Base-by-base conservation (phyloP, 2,329 filamentous ascomycete species). In the Colletotrichum destructivum region DNA sequence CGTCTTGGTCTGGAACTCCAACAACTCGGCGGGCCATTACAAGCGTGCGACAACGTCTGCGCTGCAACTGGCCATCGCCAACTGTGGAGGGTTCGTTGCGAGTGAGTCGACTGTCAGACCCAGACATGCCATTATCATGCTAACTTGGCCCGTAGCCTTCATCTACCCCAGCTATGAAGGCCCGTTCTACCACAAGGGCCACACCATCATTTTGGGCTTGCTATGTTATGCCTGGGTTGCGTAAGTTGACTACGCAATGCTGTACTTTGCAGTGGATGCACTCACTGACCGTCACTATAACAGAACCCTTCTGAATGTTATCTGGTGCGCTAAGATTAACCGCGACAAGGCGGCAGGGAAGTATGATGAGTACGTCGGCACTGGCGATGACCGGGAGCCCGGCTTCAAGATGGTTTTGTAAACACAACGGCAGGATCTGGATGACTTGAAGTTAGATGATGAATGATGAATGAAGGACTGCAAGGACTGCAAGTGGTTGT, bases 11-110 rank as follows among this genome's bases (percentile, higher is more conserved):
- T 93, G 91, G 90, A 88, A 90, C 73, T 88, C 88, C 2, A 92
- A 92, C 77, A 93, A 93, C 77, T 90, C 88, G 0, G 90, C 90
- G 0, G 90, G 89, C 0, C 91, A 93, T 77, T 93, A 93, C 77
- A 93, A 93, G 78, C 83, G 91, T 16, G 91, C 92, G 0, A 93
- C 91, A 0, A 91, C 91, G 0, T 88, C 88, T 1, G 91, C 88
- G 0, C 76, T 93, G 75, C 91, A 93, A 78, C 82, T 93, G 35
- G 88, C 88, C 1, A 88, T 93, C 74, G 91, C 91, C 0, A 93
- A 93, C 74, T 88, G 86, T 9, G 91, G 91, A 56, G 91, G 91
- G 0, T 92, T 93, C 74, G 90, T 93, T 2, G 88, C 90, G 0
- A 89, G 87, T 85, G 75, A 75, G 83, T 77, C 11, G 0, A 4